A percentile compares a stretch with the other conserved stretches of the same genome.
Evolutionary conservation across 352 stramenopile species (phyloP).

Genomic region (Pythium scleroteichum): DNA sequence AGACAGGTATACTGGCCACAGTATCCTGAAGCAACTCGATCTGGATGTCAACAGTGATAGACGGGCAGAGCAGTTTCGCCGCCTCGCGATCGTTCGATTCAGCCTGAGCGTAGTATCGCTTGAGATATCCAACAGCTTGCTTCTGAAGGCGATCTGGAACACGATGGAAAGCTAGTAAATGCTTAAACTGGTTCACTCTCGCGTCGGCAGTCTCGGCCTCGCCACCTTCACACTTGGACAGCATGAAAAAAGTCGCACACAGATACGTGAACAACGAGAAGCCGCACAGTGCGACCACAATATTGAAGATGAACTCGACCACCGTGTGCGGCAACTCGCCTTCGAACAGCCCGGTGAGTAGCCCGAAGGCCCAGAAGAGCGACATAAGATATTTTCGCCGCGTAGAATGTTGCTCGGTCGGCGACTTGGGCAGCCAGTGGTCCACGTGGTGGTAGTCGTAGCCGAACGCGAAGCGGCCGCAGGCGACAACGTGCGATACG

Average conservation of each 20-base stretch:
- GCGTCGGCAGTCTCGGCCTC: slow-evolving; percentile 57
- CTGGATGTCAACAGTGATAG: slow-evolving; percentile 69
- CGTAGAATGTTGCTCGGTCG: slow-evolving; percentile 11
- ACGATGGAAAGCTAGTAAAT: slow-evolving; percentile 65
- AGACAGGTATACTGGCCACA: slow-evolving; percentile 58
- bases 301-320: slow-evolving; percentile 62
- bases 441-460: slow-evolving; percentile 41
- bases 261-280: slow-evolving; percentile 74
- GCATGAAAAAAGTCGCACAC: slow-evolving; percentile 72
- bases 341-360: slow-evolving; percentile 59
- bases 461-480: slow-evolving; percentile 50
- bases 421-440: slow-evolving; percentile 46
- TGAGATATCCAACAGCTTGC: slow-evolving; percentile 65
- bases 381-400: slow-evolving; percentile 50
- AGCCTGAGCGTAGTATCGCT: slow-evolving; percentile 62
- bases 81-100: slow-evolving; percentile 66
- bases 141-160: slow-evolving; percentile 48
- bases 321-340: slow-evolving; percentile 54
- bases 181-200: slow-evolving; percentile 66
- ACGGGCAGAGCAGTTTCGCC: slow-evolving; percentile 61
- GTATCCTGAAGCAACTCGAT: slow-evolving; percentile 57
- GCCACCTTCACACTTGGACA: slow-evolving; percentile 69
- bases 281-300: slow-evolving; percentile 50
- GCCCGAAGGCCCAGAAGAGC: slow-evolving; percentile 67
- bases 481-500: slow-evolving; percentile 58